Conservation (phyloP, 2,329 filamentous ascomycete species). For the Fusarium newnesense region DNA sequence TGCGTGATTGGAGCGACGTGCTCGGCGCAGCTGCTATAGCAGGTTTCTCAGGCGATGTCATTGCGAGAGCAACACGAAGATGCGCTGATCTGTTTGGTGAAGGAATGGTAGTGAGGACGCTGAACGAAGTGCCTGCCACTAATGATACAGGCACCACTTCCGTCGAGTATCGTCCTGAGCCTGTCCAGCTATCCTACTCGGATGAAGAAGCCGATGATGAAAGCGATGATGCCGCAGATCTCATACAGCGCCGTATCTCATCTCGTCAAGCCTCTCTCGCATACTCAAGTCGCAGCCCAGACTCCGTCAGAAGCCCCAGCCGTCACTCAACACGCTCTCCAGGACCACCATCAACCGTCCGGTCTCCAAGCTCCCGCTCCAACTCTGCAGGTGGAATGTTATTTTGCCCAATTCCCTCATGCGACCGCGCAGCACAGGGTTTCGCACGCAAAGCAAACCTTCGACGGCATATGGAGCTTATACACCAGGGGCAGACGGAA, state of each 20-base stretch:
- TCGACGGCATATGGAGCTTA: constrained; percentile 50
- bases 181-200: constrained; percentile 39
- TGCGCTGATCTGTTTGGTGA: constrained; percentile 82
- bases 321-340: constrained; percentile 36
- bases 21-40: constrained; percentile 80
- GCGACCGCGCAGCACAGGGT: constrained; percentile 50
- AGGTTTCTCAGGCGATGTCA: constrained; percentile 72
- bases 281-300: constrained; percentile 42
- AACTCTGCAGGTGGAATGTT: constrained; percentile 48
- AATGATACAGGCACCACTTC: constrained; percentile 40
- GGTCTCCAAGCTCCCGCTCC: constrained; percentile 39
- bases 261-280: constrained; percentile 48
- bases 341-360: constrained; percentile 9
- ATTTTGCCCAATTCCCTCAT: constrained; percentile 52
- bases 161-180: constrained; percentile 46
- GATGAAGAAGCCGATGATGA: constrained; percentile 39
- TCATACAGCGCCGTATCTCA: constrained; percentile 44
- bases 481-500: constrained; percentile 52
- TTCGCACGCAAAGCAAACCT: constrained; percentile 52
- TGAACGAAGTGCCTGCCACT: constrained; percentile 53
- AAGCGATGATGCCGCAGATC: constrained; percentile 41
- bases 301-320: constrained; percentile 36
- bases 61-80: constrained; percentile 76
- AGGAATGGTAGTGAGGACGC: constrained; percentile 70
- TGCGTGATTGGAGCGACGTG: constrained; percentile 87